These are phyloP conservation scores for Quercus gilva DNA, from an alignment of 306 rosid genomes.

Conservation along the genomic window DNA sequence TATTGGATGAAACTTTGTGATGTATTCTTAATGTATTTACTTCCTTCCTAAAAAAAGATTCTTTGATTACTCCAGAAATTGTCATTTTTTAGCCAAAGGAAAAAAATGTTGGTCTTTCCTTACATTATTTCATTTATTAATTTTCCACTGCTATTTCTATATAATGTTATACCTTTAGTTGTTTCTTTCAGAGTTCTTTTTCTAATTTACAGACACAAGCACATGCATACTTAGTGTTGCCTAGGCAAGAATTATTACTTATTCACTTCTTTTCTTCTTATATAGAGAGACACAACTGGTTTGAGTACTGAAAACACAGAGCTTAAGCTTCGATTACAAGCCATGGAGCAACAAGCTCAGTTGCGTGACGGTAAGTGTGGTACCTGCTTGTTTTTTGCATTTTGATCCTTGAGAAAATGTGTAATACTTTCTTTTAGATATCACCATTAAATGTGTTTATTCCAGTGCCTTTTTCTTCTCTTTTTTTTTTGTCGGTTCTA, in stretches of 20 bases:
- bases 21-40: not conserved
- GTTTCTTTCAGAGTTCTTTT: not conserved
- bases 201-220: not conserved
- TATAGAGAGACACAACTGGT: conserved; percentile 85
- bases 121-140: not conserved
- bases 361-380: conserved; percentile 76
- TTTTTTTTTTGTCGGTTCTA: not conserved
- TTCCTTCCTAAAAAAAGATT: not conserved
- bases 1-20: not conserved
- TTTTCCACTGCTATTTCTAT: not conserved
- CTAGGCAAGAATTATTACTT: conserved; percentile 13
- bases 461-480: not conserved
- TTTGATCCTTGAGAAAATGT: not conserved
- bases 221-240: not conserved
- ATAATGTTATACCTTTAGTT: not conserved
- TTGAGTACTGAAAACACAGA: conserved; percentile 86
- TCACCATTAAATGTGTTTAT: not conserved
- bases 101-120: not conserved
- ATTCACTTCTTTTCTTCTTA: conserved; percentile 17
- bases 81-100: not conserved
- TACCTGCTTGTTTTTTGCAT: conserved; percentile 4
- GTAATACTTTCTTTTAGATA: not conserved
- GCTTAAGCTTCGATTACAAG: conserved; percentile 91
- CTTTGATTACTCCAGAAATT: not conserved
- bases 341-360: conserved; percentile 99